Conservation (phyloP, 1,139 yeast genomes). For the Taphrina communis region DNA sequence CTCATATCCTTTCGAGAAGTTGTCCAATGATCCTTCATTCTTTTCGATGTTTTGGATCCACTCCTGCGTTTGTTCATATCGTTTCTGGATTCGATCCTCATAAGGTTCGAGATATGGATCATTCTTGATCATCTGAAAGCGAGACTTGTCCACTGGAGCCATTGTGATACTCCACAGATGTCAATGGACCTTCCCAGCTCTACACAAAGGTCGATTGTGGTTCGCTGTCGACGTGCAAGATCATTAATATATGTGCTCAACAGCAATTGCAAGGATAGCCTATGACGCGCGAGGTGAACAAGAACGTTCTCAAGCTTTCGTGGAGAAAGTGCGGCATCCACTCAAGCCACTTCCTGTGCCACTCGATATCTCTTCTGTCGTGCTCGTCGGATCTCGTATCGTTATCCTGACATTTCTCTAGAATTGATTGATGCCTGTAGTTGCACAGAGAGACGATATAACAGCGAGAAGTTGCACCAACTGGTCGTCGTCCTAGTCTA, state of each 20-base stretch:
- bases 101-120: conserved; percentile 92
- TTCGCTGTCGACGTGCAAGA: no score
- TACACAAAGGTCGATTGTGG: no score
- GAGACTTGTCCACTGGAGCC: not conserved
- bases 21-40: conserved; percentile 58
- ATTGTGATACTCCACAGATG: not conserved
- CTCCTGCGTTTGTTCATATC: conserved; percentile 63
- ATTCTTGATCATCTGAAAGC: conserved; percentile 48
- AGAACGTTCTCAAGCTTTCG: no score
- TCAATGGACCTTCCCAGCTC: not conserved
- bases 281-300: not conserved
- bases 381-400: not conserved
- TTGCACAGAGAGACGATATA: no score
- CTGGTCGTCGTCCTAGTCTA: no score
- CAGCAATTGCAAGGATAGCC: not conserved
- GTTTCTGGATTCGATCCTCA: conserved; percentile 63
- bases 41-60: conserved; percentile 60
- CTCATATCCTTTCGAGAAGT: conserved; percentile 67
- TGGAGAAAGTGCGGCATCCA: not conserved
- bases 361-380: conserved; percentile 5
- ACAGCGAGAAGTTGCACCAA: not conserved
- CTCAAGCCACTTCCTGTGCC: not conserved
- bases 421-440: no score
- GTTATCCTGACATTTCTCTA: not conserved
- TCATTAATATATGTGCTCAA: not conserved